These are phyloP conservation scores for Aspergillus heteromorphus DNA, from an alignment of 495 filamentous ascomycete genomes.

Conservation along the genomic window DNA sequence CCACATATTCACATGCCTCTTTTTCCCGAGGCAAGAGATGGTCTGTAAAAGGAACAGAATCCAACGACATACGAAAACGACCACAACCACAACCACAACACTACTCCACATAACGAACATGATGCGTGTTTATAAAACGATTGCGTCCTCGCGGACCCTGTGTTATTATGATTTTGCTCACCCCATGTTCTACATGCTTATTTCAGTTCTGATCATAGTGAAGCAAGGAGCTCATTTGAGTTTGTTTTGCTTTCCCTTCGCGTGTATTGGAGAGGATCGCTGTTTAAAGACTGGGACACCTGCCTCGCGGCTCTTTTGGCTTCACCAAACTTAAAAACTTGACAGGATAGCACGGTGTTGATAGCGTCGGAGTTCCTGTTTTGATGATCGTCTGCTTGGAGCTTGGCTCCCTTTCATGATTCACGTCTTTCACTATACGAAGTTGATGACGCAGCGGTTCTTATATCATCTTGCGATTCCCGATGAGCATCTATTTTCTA, in stretches of 20 bases:
- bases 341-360: conserved; percentile 16
- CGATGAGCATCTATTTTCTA: not conserved
- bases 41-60: not conserved
- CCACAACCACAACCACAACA: not conserved
- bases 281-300: conserved; percentile 34
- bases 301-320: conserved; percentile 35
- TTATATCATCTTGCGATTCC: conserved; percentile 1
- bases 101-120: not conserved
- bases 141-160: conserved; percentile 21
- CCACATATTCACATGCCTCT: not conserved
- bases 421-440: not conserved
- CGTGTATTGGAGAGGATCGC: conserved; percentile 13
- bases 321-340: conserved; percentile 6
- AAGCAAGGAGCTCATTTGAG: not conserved
- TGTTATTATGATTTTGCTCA: conserved; percentile 13
- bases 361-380: conserved; percentile 17
- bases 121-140: conserved; percentile 14
- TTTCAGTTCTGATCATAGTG: conserved; percentile 1
- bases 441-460: not conserved
- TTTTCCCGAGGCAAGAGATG: not conserved
- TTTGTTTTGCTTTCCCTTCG: conserved; percentile 14
- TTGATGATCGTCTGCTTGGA: conserved; percentile 6
- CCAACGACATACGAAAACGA: not conserved
- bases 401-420: conserved; percentile 4
- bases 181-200: conserved; percentile 3